These are phyloP conservation scores for Camelina hispida DNA, from an alignment of 345 rosid species.

Conservation along the genomic window DNA sequence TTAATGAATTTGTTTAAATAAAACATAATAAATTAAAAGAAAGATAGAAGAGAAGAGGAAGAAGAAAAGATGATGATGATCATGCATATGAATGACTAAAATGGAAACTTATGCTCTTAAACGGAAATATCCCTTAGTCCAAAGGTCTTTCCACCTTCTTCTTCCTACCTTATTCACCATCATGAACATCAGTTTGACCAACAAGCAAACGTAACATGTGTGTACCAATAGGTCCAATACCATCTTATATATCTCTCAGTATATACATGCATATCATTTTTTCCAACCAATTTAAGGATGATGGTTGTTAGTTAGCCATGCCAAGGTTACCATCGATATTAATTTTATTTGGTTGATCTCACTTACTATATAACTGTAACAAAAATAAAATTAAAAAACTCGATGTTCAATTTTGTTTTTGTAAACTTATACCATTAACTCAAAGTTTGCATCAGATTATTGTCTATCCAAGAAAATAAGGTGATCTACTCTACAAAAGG, in stretches of 20 bases:
- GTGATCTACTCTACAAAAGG: too few species aligned
- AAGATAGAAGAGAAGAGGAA: background rate
- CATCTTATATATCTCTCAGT: background rate
- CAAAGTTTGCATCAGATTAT: too few species aligned
- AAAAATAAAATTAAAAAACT: too few species aligned
- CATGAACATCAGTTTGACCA: constrained; percentile 33
- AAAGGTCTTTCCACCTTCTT: constrained; percentile 33
- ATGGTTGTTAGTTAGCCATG: background rate
- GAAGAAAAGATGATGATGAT: constrained; percentile 17
- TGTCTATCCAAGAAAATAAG: too few species aligned
- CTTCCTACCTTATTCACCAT: constrained; percentile 27
- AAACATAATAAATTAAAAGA: constrained; percentile 21
- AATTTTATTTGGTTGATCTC: background rate
- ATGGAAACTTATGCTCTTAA: constrained; percentile 41
- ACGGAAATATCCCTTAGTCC: constrained; percentile 41
- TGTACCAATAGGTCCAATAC: background rate
- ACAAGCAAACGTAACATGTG: constrained; percentile 6
- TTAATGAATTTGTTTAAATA: background rate
- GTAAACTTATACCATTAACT: too few species aligned
- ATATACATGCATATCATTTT: background rate
- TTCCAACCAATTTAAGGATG: background rate
- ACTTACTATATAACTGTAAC: background rate
- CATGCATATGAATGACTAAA: constrained; percentile 39
- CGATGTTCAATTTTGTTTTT: too few species aligned
- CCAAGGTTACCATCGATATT: background rate